phyloP scores from a whole-genome alignment of 2,329 filamentous ascomycete species.

The Exserohilum turcica region DNA sequence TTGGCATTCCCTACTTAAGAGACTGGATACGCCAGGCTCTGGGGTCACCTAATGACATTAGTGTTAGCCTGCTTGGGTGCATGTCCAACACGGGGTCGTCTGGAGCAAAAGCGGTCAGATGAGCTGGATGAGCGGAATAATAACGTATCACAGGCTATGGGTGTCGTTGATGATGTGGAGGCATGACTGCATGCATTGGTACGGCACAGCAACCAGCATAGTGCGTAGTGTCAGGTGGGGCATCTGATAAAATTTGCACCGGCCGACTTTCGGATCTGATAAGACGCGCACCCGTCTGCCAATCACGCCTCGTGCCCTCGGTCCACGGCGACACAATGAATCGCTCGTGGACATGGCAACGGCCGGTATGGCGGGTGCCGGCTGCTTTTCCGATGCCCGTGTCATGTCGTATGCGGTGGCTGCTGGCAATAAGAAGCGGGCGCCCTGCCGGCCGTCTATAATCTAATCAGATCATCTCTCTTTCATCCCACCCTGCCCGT shows the following conservation, averaged over 20 bases:
- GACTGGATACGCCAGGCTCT: too few species aligned
- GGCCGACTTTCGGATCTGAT: conserved; percentile 14
- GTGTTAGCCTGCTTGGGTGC: too few species aligned
- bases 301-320: conserved; percentile 1
- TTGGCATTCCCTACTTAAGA: too few species aligned
- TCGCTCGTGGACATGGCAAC: background rate
- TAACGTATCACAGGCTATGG: background rate
- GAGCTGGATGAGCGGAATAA: too few species aligned
- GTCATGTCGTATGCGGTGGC: background rate
- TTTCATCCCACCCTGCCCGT: conserved; percentile 2
- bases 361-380: background rate
- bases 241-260: conserved; percentile 20
- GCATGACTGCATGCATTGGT: background rate
- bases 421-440: conserved; percentile 14
- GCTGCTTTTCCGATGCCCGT: conserved; percentile 22
- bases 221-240: conserved; percentile 3
- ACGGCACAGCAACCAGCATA: background rate
- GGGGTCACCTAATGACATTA: too few species aligned
- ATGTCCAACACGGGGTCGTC: background rate
- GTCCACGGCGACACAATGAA: conserved; percentile 10
- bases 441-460: background rate
- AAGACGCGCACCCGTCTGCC: background rate
- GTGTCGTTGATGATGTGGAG: background rate
- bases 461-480: conserved; percentile 48
- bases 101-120: background rate